Evolutionary conservation across 2,329 filamentous ascomycete genomes (phyloP).

Genomic region (Tolypocladium inflatum): DNA sequence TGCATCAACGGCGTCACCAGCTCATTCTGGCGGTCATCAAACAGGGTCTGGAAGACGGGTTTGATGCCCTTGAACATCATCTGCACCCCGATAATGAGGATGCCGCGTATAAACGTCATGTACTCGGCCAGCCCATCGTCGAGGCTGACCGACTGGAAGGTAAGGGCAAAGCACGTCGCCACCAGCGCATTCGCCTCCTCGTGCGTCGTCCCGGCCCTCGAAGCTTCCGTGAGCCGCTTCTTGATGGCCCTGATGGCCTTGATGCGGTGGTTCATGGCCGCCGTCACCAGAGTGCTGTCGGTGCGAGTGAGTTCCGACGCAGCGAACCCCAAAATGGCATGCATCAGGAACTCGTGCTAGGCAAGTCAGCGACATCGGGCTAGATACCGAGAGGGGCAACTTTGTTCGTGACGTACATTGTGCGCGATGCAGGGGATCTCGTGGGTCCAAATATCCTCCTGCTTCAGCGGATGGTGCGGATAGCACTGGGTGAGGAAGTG

Average conservation of each 20-base stretch:
- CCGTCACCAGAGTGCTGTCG: conserved; percentile 37
- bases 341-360: conserved; percentile 59
- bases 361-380: conserved; percentile 3
- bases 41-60: conserved; percentile 39
- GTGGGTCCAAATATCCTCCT: conserved; percentile 57
- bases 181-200: conserved; percentile 51
- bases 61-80: conserved; percentile 39
- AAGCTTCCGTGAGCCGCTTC: conserved; percentile 35
- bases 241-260: conserved; percentile 56
- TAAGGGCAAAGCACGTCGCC: conserved; percentile 49
- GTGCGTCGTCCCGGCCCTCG: conserved; percentile 29
- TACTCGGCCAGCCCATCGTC: conserved; percentile 51
- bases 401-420: conserved; percentile 34
- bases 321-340: conserved; percentile 58
- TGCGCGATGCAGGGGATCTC: conserved; percentile 59
- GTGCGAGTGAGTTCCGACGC: conserved; percentile 52
- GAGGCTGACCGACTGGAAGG: conserved; percentile 48
- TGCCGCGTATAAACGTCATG: conserved; percentile 50
- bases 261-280: conserved; percentile 55
- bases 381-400: background rate
- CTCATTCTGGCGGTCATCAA: conserved; percentile 29
- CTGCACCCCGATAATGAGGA: conserved; percentile 44
- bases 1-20: conserved; percentile 35
- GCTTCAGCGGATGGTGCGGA: conserved; percentile 55
- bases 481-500: conserved; percentile 54